Evolutionary conservation across 73 alveolate species (phyloP), one percentile per base, ranked within the genome.

Genomic region (Tetrahymena borealis): DNA sequence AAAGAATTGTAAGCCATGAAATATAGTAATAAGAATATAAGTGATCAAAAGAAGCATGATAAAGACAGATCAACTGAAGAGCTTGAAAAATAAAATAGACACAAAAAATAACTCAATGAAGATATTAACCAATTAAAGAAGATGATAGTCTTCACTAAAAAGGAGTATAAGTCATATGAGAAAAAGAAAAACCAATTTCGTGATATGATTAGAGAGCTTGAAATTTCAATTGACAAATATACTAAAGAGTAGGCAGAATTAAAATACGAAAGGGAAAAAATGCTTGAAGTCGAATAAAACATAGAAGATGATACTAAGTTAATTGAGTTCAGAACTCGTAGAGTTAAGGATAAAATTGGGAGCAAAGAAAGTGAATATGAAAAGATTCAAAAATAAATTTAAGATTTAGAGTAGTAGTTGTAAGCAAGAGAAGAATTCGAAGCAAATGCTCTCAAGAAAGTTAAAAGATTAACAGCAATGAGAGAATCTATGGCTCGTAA

Each of bases 401-500:
- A 95, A 78, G 98, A 96, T 78, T 91, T 91, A 31, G 97, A 96
- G 33, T 95, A 95, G 38, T 33, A 95, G 77, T 78, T 94, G 24
- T 90, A 97, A 78, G 98, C 98, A 97, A 93, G 91, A 91, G 94
- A 98, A 96, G 95, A 98, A 91, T 91, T 95, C 79, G 94, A 97
- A 90, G 98, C 97, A 79, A 91, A 94, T 85, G 93, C 96, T 93
- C 79, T 97, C 39, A 97, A 98, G 91, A 97, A 97, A 94, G 96
- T 98, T 90, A 97, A 98, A 94, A 96, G 98, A 93, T 94, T 98
- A 33, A 93, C 98, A 15, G 96, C 98, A 12, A 97, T 96, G 78
- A 97, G 99, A 96, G 99, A 97, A 79, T 96, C 97, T 91, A 97
- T 97, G 99, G 99, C 99, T 8, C 94, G 99, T 85, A 98, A 98